Evolutionary conservation across 768 basidiomycete genomes (phyloP).

Genomic region (Psilocybe cyanescens): DNA sequence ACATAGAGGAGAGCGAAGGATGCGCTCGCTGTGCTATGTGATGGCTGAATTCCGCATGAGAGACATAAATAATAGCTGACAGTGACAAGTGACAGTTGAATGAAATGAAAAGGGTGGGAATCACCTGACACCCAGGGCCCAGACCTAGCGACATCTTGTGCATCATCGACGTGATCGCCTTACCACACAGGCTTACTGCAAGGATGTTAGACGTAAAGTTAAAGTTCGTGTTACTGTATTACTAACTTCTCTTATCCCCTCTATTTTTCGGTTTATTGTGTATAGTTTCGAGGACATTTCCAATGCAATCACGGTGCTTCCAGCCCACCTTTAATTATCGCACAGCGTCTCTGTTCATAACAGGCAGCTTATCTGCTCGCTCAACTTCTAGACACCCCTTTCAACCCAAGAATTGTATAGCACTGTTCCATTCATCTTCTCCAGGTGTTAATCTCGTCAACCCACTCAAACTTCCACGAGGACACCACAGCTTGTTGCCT

Average conservation of each 20-base stretch:
- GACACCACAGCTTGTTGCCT: constrained; percentile 29
- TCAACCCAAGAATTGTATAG: background rate
- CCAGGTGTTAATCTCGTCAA: constrained; percentile 18
- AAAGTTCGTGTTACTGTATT: background rate
- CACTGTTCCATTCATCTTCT: constrained; percentile 17
- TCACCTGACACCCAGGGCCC: too few relatives aligned
- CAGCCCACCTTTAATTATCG: background rate
- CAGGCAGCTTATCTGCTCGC: background rate
- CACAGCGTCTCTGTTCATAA: background rate
- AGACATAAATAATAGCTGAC: too few relatives aligned
- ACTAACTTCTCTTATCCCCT: background rate
- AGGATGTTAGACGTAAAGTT: background rate
- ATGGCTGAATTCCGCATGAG: too few relatives aligned
- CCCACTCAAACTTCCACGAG: constrained; percentile 25
- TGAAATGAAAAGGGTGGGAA: too few relatives aligned
- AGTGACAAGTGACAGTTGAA: too few relatives aligned
- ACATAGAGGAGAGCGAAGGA: too few relatives aligned
- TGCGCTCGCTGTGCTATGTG: too few relatives aligned
- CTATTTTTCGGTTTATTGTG: too few relatives aligned
- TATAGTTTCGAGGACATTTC: background rate
- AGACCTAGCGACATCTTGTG: background rate
- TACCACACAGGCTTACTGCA: background rate
- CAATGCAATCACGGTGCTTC: background rate
- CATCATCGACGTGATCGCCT: background rate
- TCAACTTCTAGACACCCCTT: background rate